Conservation (phyloP, 305 asterid genomes). For the Fraxinus paxiana region DNA sequence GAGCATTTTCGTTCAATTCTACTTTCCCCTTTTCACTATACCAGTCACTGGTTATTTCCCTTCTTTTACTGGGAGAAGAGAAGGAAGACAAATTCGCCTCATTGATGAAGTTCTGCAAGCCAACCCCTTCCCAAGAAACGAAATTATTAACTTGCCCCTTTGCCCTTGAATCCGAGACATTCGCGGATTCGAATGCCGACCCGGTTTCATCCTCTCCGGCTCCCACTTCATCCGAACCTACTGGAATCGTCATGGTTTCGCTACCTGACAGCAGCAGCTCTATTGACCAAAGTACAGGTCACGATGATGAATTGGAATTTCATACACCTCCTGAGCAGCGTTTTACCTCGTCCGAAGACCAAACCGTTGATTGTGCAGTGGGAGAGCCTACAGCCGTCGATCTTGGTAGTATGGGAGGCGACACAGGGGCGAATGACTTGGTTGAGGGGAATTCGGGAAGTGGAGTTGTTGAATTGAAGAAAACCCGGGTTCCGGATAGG, state of each 20-base stretch:
- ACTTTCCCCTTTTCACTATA: too few relatives aligned
- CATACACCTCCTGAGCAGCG: constrained; percentile 54
- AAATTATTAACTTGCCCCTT: constrained; percentile 29
- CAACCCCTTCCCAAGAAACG: constrained; percentile 37
- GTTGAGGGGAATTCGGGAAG: neutral
- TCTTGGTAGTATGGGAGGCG: neutral
- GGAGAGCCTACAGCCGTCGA: neutral
- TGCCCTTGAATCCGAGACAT: constrained; percentile 30
- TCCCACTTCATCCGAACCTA: constrained; percentile 21
- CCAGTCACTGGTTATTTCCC: too few relatives aligned
- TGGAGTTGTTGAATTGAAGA: constrained; percentile 10
- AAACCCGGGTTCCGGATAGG: constrained; percentile 20
- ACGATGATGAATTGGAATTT: constrained; percentile 26
- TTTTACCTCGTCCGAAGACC: constrained; percentile 39
- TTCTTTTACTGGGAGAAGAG: constrained; percentile 29
- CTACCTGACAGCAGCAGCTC: constrained; percentile 26
- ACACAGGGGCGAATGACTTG: neutral
- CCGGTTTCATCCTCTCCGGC: constrained; percentile 26
- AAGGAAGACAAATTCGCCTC: constrained; percentile 31
- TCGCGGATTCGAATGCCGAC: constrained; percentile 22
- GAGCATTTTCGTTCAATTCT: too few relatives aligned
- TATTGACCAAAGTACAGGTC: constrained; percentile 11
- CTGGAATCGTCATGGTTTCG: constrained; percentile 34
- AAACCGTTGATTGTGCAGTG: constrained; percentile 5
- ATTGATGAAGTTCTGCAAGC: constrained; percentile 19